Base-by-base conservation (phyloP, 2,329 filamentous ascomycete genomes). In the Fusarium concolor region DNA sequence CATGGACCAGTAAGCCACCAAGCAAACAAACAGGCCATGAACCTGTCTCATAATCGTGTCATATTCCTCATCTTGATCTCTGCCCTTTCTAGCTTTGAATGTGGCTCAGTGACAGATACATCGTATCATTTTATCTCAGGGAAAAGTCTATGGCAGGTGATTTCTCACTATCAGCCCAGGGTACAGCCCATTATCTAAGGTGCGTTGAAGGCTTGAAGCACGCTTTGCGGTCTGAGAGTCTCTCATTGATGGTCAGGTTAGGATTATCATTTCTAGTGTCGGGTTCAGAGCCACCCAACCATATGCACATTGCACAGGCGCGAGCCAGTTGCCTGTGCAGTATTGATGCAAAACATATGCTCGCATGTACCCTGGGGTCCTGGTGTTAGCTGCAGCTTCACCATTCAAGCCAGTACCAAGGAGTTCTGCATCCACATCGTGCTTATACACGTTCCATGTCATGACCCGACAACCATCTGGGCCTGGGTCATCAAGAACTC, bases 11-110 rank as follows among this genome's bases (percentile, higher is more conserved):
- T 43, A 51, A 46, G 33, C 59, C 33, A 41, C 26, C 29, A 57
- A 51, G 24, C 52, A 64, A 51, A 31, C 38, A 62, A 45, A 35
- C 18, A 35, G 28, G n/a, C 22, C 38, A 24, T 31, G 28, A 42
- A 50, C n/a, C 31, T 28, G 52, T 46, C 45, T 46, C 59, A 52
- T 24, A 50, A 18, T 43, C 35, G 37, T 26, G 22, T 20, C 39
- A 38, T 42, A 22, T n/a, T 46, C 24, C 35, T 42, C 29, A 42
- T 15, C 15, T 22, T 29, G 17, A 35, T 39, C 15, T 11, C 44
- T 50, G 20, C n/a, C 43, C 9, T 41, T 39, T 43, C 38, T 31
- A 31, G n/a, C 53, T 55, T 46, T 43, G 28, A 52, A 37, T 49
- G 26, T 35, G 42, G 47, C 42, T 53, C 49, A 12, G 26, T 51